These are phyloP conservation scores for Aspergillus flavus DNA, from an alignment of 2,329 filamentous ascomycete species.

Conservation along the genomic window DNA sequence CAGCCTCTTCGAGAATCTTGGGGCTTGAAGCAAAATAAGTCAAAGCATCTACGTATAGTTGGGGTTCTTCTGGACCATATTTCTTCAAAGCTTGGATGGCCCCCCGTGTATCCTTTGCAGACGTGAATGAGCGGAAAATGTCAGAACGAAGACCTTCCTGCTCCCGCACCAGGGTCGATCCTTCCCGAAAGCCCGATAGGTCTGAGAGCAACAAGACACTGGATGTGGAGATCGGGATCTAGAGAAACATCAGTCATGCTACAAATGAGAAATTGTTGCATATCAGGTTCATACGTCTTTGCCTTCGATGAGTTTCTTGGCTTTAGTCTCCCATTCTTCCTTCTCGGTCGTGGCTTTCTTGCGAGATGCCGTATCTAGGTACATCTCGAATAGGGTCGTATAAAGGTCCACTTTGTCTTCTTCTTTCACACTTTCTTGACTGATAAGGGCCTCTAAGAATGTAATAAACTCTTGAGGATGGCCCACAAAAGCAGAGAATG, in stretches of 20 bases:
- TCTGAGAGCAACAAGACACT: slow-evolving; percentile 93
- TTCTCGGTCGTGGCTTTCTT: slow-evolving; percentile 68
- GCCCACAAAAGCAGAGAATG: slow-evolving; percentile 96
- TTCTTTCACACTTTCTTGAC: slow-evolving; percentile 69
- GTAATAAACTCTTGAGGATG: slow-evolving; percentile 88
- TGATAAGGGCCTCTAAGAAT: slow-evolving; percentile 86
- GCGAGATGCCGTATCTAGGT: slow-evolving; percentile 81
- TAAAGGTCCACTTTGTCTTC: slow-evolving; percentile 83
- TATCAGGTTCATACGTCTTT: slow-evolving; percentile 58
- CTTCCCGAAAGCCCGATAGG: slow-evolving; percentile 84
- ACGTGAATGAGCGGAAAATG: slow-evolving; percentile 94
- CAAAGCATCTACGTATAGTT: slow-evolving; percentile 87
- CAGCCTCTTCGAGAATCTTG: slow-evolving; percentile 79
- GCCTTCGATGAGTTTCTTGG: slow-evolving; percentile 82
- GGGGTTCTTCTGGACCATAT: slow-evolving; percentile 88
- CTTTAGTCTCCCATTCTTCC: slow-evolving; percentile 85
- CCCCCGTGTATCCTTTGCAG: slow-evolving; percentile 85
- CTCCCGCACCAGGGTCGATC: slow-evolving; percentile 89
- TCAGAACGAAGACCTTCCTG: slow-evolving; percentile 89
- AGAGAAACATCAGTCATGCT: slow-evolving; percentile 15
- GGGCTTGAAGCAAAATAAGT: slow-evolving; percentile 90
- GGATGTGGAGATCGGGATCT: slow-evolving; percentile 84
- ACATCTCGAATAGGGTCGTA: slow-evolving; percentile 97
- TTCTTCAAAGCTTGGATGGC: slow-evolving; percentile 88
- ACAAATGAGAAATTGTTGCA: neutral